Conservation (phyloP, 2,329 filamentous ascomycete species). For the Helminthosporium solani region DNA sequence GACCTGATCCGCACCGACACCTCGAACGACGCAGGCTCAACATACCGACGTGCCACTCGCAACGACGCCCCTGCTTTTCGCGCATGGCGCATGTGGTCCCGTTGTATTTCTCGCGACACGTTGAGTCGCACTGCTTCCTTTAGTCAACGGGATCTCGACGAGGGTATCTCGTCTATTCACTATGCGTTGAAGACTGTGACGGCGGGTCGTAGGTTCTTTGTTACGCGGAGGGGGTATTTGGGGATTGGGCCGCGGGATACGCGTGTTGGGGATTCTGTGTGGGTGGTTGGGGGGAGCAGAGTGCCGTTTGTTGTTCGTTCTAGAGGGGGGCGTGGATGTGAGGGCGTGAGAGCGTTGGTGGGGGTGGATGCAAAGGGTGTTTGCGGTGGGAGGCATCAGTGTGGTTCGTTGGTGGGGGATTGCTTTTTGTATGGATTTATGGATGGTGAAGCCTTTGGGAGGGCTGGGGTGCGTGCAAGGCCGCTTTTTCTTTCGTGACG, state of each 20-base stretch:
- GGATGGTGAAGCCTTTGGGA: too few species aligned
- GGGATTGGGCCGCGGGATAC: slow-evolving; percentile 20
- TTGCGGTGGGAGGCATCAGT: too few species aligned
- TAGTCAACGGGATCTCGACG: slow-evolving; percentile 17
- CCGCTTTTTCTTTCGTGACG: too few species aligned
- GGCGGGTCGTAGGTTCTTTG: slow-evolving; percentile 20
- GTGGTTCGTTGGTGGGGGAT: too few species aligned
- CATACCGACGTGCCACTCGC: slow-evolving; percentile 13
- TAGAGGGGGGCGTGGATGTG: slow-evolving; percentile 3
- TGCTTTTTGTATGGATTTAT: too few species aligned
- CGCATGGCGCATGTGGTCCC: slow-evolving; percentile 21
- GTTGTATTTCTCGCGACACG: slow-evolving; percentile 23
- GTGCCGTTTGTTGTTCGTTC: slow-evolving; percentile 23
- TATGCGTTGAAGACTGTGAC: slow-evolving; percentile 20
- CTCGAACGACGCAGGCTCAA: neutral
- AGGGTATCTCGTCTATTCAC: slow-evolving; percentile 18
- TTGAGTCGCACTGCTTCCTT: slow-evolving; percentile 14
- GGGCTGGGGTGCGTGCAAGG: too few species aligned
- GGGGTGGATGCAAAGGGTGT: too few species aligned
- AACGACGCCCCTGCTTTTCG: slow-evolving; percentile 13
- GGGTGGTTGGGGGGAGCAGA: slow-evolving; percentile 14
- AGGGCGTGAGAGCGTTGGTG: slow-evolving; percentile 2
- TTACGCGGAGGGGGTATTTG: slow-evolving; percentile 20
- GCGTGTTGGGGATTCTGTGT: slow-evolving; percentile 14
- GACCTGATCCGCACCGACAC: slow-evolving; percentile 11